These are phyloP conservation scores for Aspergillus flavus DNA, from an alignment of 2,329 filamentous ascomycete genomes.

Conservation along the genomic window DNA sequence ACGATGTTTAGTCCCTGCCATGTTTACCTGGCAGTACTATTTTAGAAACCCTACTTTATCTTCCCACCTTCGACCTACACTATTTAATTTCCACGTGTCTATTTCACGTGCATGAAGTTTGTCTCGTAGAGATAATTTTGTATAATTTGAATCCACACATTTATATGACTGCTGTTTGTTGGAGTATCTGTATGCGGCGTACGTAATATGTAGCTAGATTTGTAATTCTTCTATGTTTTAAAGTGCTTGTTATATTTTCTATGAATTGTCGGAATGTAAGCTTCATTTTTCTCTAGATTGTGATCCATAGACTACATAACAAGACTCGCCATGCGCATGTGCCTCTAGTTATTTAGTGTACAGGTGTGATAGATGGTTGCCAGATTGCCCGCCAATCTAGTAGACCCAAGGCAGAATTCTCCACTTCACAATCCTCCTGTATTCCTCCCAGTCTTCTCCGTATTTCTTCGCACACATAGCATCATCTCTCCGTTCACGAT, in stretches of 20 bases:
- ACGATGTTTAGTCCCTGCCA: slow-evolving; percentile 2
- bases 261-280: too few species aligned
- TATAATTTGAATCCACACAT: background rate
- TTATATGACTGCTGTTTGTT: too few species aligned
- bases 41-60: background rate
- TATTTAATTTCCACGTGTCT: background rate
- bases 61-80: background rate
- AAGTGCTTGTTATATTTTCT: too few species aligned
- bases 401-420: slow-evolving; percentile 82
- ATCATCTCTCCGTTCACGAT: slow-evolving; percentile 81
- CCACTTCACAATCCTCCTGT: slow-evolving; percentile 75
- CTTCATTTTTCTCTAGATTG: too few species aligned
- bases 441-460: slow-evolving; percentile 83
- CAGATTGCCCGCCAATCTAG: slow-evolving; percentile 39
- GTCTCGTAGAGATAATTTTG: background rate
- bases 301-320: too few species aligned
- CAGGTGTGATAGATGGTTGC: too few species aligned
- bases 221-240: too few species aligned
- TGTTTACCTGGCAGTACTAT: background rate
- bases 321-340: too few species aligned
- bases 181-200: too few species aligned
- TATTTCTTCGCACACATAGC: slow-evolving; percentile 87
- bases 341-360: too few species aligned
- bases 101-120: background rate
- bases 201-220: too few species aligned